phyloP scores from a whole-genome alignment of 306 rosid species.

The Carpinus viminea region DNA sequence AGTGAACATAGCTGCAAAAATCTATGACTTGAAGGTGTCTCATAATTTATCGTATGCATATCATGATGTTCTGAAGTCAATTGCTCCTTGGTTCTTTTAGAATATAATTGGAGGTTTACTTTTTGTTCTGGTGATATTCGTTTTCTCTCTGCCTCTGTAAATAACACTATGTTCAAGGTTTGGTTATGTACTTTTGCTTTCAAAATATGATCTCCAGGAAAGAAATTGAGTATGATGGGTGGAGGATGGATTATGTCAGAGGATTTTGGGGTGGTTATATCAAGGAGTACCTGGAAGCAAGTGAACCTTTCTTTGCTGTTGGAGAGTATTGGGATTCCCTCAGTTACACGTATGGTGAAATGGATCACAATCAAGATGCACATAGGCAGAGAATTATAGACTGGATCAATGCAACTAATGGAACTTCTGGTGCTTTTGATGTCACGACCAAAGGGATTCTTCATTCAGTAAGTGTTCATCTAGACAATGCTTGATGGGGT shows the following conservation, averaged over 20 bases:
- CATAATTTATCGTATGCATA: neutral
- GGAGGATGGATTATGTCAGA: constrained; percentile 97
- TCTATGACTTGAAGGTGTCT: constrained; percentile 5
- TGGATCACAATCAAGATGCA: constrained; percentile 97
- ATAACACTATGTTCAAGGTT: neutral
- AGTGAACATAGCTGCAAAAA: neutral
- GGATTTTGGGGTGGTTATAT: constrained; percentile 99
- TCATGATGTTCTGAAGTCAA: neutral
- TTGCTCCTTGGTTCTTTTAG: neutral
- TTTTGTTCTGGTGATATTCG: neutral
- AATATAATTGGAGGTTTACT: neutral
- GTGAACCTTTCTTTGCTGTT: constrained; percentile 76
- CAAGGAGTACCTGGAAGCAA: constrained; percentile 83
- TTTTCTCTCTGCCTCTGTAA: constrained; percentile 7
- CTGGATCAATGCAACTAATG: constrained; percentile 91
- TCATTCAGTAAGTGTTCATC: constrained; percentile 70
- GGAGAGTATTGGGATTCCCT: constrained; percentile 99
- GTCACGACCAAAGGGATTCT: constrained; percentile 98
- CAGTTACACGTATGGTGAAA: constrained; percentile 77
- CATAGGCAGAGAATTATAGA: constrained; percentile 96
- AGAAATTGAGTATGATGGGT: constrained; percentile 94
- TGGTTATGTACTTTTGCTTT: constrained; percentile 1
- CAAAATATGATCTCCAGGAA: constrained; percentile 49
- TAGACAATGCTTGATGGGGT: constrained; percentile 2
- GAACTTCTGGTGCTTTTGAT: constrained; percentile 90